Conservation (phyloP, 176 grass and related monocot species). For the Aegilops speltoides region DNA sequence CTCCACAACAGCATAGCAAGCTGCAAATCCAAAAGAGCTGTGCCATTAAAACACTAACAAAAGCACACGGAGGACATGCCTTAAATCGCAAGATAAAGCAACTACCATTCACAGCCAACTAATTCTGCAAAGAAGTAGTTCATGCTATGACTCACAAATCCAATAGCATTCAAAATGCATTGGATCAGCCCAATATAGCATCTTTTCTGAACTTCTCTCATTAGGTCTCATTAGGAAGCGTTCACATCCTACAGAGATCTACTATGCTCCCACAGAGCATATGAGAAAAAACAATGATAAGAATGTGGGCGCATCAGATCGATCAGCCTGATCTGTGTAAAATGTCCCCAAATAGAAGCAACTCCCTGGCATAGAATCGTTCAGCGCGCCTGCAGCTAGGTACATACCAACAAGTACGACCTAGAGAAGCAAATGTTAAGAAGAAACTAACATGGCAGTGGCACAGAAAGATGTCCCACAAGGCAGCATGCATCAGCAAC, state of each 20-base stretch:
- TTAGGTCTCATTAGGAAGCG: background rate
- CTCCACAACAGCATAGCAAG: constrained; percentile 91
- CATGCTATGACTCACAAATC: background rate
- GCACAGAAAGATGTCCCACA: background rate
- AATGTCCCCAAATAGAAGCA: background rate
- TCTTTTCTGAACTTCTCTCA: background rate
- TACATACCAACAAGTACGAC: background rate
- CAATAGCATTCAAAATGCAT: background rate
- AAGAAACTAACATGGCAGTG: background rate
- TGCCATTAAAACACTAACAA: background rate
- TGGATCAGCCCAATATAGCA: background rate
- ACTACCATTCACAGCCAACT: background rate
- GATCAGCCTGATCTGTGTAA: background rate
- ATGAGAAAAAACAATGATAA: background rate
- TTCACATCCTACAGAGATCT: constrained; percentile 4
- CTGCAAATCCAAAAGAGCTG: constrained; percentile 41
- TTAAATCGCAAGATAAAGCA: background rate
- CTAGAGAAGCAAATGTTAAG: background rate
- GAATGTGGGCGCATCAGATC: background rate
- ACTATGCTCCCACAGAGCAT: background rate
- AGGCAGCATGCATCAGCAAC: background rate
- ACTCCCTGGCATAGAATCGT: background rate
- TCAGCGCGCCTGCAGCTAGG: background rate
- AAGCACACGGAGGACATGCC: background rate
- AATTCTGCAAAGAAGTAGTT: background rate